Evolutionary conservation across 169 alveolate genomes (phyloP), one percentile per base, ranked within the genome.

Genomic region (Plasmodium sp.): DNA sequence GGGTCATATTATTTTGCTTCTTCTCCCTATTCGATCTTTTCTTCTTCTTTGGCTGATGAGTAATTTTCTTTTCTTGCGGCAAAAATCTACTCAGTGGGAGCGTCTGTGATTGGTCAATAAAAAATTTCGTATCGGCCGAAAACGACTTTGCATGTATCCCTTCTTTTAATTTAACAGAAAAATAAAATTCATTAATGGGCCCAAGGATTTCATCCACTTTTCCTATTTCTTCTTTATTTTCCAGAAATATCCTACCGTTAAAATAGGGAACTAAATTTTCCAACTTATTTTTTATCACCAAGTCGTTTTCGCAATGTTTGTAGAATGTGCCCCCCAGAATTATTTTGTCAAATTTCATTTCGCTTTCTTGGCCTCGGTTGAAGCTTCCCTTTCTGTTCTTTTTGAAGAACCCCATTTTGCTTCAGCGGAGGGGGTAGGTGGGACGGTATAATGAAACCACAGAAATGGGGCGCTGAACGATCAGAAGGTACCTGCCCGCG

Each of bases 151-250:
- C 99, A 83, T 96, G 95, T 81, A 97, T 93, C 6, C 98, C 99
- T 27, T 93, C 98, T 83, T 84, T 92, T 96, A 98, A 92, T 81
- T 97, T 97, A 48, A 98, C 98, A 10, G 99, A 97, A 96, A 97
- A 98, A 92, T 85, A 96, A 96, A 96, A 97, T 80, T 98, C 98
- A 84, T 97, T 97, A 58, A 98, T 97, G 16, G 99, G 99, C 4
- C 99, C 99, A 73, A 98, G 96, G 31, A 98, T 98, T 90, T 98
- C 99, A 85, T 98, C 99, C 12, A 98, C 98, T 93, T 97, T 98
- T 27, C 99, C 99, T 84, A 98, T 97, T 94, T 98, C 99, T 81
- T 98, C 98, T 88, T 98, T 98, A 93, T 98, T 98, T 81, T 97
- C 98, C 51, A 98, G 97, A 95, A 98, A 98, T 75, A 98, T 97